Evolutionary conservation across 257 asterid genomes (phyloP).

Genomic region (Rehmannia glutinosa): DNA sequence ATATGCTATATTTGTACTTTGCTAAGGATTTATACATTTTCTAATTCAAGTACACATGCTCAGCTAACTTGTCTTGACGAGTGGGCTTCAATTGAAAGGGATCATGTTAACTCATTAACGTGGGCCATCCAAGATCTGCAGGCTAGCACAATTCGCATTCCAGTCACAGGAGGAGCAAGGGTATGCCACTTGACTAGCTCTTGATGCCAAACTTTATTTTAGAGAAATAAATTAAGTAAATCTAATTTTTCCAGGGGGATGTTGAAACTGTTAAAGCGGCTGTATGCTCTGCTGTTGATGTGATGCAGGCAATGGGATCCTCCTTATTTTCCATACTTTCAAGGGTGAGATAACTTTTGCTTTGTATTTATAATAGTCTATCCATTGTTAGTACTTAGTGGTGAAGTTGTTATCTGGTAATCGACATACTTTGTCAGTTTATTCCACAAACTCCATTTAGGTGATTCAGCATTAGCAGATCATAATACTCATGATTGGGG

Average conservation of each 20-base stretch:
- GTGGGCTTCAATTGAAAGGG: slow-evolving; percentile 78
- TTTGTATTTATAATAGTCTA: neutral
- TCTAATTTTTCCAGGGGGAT: slow-evolving; percentile 62
- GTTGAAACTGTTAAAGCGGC: slow-evolving; percentile 63
- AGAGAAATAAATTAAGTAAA: slow-evolving; percentile 3
- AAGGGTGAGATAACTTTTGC: slow-evolving; percentile 42
- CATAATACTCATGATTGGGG: no score
- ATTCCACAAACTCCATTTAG: no score
- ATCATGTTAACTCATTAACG: slow-evolving; percentile 59
- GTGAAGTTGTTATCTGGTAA: no score
- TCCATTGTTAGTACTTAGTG: neutral
- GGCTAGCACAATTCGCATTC: slow-evolving; percentile 78
- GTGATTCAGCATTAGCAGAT: no score
- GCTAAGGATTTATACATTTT: slow-evolving; percentile 10
- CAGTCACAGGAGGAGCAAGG: slow-evolving; percentile 72
- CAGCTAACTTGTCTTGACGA: slow-evolving; percentile 70
- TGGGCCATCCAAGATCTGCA: slow-evolving; percentile 68
- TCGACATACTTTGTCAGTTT: no score
- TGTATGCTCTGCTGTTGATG: slow-evolving; percentile 75
- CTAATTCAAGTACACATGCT: slow-evolving; percentile 23
- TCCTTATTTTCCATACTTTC: slow-evolving; percentile 54
- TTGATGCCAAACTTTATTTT: slow-evolving; percentile 9
- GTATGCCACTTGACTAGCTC: slow-evolving; percentile 35
- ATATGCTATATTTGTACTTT: slow-evolving; percentile 7
- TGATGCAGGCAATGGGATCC: slow-evolving; percentile 80